These are phyloP conservation scores for Clonostachys sp. DNA, from an alignment of 2,329 filamentous ascomycete species.

Conservation along the genomic window DNA sequence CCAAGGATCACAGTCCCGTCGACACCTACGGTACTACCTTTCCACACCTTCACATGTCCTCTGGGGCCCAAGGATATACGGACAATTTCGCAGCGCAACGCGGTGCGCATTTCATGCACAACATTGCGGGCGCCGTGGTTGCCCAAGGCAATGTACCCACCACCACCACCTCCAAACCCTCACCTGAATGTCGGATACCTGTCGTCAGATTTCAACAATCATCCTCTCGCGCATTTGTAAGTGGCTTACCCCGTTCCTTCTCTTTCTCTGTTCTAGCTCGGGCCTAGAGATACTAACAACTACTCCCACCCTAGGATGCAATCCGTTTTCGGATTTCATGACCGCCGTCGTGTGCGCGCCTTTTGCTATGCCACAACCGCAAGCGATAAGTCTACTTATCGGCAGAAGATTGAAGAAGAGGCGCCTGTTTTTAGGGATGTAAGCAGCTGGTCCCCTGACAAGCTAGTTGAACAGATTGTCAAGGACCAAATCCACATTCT, in stretches of 20 bases:
- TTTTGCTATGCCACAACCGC: constrained; percentile 94
- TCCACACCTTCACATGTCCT: constrained; percentile 96
- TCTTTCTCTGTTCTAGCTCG: constrained; percentile 1
- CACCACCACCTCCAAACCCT: constrained; percentile 75
- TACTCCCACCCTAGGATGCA: constrained; percentile 63
- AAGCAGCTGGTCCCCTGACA: constrained; percentile 80
- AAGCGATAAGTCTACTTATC: constrained; percentile 84
- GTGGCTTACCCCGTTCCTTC: constrained; percentile 11
- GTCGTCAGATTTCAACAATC: constrained; percentile 98
- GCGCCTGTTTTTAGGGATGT: constrained; percentile 88
- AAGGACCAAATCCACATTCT: constrained; percentile 88
- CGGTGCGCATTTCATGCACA: constrained; percentile 85
- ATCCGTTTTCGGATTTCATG: constrained; percentile 91
- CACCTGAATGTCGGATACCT: constrained; percentile 92
- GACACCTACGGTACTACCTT: constrained; percentile 90
- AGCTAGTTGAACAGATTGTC: constrained; percentile 80
- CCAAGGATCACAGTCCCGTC: constrained; percentile 70
- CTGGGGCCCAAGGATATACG: constrained; percentile 88
- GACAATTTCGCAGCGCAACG: constrained; percentile 92
- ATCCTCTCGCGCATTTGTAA: constrained; percentile 85
- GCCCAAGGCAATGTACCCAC: constrained; percentile 73
- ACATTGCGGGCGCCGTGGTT: constrained; percentile 87
- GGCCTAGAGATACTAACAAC: neutral
- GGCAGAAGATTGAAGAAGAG: constrained; percentile 88
- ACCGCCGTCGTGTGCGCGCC: constrained; percentile 68